A percentile compares a stretch with the other conserved stretches of the same genome.
Conservation (phyloP, 768 basidiomycete genomes). For the Lentinula aciculospora region DNA sequence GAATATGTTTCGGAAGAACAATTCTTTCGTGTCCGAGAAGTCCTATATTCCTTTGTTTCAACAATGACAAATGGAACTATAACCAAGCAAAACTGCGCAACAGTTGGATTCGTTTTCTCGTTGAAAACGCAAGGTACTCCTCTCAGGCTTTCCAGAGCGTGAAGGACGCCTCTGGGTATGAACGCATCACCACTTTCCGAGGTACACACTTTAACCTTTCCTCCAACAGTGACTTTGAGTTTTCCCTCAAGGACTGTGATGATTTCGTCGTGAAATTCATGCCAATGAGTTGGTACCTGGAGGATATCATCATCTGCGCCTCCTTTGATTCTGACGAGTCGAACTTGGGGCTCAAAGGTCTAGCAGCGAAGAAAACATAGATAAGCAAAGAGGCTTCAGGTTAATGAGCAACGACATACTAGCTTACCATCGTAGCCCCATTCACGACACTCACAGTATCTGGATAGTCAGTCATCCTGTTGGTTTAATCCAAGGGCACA, state of each 20-base stretch:
- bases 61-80: not conserved
- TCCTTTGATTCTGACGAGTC: not conserved
- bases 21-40: not conserved
- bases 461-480: constrained; percentile 7
- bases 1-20: too few relatives aligned
- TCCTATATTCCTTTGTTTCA: not conserved
- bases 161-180: constrained; percentile 22
- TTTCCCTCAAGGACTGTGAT: constrained; percentile 24
- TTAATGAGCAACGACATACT: not conserved
- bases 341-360: not conserved
- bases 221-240: constrained; percentile 22
- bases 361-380: not conserved
- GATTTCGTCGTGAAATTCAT: constrained; percentile 27
- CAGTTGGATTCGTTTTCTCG: not conserved
- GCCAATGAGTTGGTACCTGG: constrained; percentile 27
- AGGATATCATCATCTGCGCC: constrained; percentile 19
- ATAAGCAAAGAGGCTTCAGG: not conserved
- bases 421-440: not conserved
- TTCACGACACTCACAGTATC: not conserved
- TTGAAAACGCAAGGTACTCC: constrained; percentile 20
- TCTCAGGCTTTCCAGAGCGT: constrained; percentile 19
- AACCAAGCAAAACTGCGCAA: not conserved
- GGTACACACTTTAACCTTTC: constrained; percentile 15
- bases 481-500: too few relatives aligned
- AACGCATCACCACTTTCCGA: constrained; percentile 24